Conservation (phyloP, 176 grass and related monocot species). For the Dactylis glomerata region DNA sequence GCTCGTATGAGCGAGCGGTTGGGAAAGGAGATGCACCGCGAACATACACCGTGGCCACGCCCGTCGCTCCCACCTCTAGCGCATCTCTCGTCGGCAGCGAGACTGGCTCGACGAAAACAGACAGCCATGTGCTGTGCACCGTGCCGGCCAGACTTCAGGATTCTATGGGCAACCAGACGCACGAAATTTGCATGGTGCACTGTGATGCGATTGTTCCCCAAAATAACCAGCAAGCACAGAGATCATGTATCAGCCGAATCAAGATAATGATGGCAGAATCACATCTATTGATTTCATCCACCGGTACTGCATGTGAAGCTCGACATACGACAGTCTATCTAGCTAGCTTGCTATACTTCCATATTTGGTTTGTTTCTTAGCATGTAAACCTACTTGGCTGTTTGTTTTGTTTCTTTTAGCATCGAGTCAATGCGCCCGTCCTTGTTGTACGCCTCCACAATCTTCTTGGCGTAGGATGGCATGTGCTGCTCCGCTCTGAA, state of each 20-base stretch:
- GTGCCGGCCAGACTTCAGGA: too few relatives aligned
- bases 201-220: too few relatives aligned
- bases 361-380: background rate
- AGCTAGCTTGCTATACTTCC: background rate
- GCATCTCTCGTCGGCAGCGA: too few relatives aligned
- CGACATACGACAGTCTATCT: background rate
- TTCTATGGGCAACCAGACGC: too few relatives aligned
- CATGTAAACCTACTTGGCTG: background rate
- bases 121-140: too few relatives aligned
- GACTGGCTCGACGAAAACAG: too few relatives aligned
- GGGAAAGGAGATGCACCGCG: too few relatives aligned
- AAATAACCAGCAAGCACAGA: background rate
- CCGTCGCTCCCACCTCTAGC: too few relatives aligned
- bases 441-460: slow-evolving; percentile 72
- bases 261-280: background rate
- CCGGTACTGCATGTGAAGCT: background rate
- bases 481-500: slow-evolving; percentile 82
- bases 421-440: slow-evolving; percentile 61
- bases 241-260: background rate
- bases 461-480: slow-evolving; percentile 80
- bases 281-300: background rate
- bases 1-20: too few relatives aligned
- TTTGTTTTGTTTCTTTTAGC: slow-evolving; percentile 23
- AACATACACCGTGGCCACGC: too few relatives aligned
- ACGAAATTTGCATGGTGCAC: too few relatives aligned